Base-by-base conservation (phyloP, 2,329 filamentous ascomycete species). In the Cladosporium velox region DNA sequence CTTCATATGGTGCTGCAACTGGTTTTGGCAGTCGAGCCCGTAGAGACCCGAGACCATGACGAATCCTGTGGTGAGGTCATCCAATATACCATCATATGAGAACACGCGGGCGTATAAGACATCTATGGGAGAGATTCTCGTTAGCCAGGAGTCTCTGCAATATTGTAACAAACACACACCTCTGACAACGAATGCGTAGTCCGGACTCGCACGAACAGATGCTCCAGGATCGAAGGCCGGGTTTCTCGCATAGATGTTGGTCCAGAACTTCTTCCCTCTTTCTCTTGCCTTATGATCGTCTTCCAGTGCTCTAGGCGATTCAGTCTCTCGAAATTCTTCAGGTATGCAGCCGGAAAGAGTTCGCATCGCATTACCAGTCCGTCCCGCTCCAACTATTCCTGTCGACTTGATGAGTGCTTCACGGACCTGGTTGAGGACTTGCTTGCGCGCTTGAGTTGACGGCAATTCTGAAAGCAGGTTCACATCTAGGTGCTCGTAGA, bases 161-260 rank as follows among this genome's bases (percentile, higher is more conserved):
- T 32, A 28, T 14, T 41, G 24, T 15, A 41, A n/a, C 7, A 18
- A 58, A 11, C 2, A 14, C 55, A 59, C 34, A 59, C 55, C 55
- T 59, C 55, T 35, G n/a, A 59, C 55, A 59, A 59, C 55, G 5
- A 35, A 59, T 8, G 55, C 55, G n/a, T 59, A 59, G 12, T 59
- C 55, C 15, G 55, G 55, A 38, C 55, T 59, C 8, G 55, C 55
- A 38, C 38, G 55, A 28, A 35, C 55, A 59, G 55, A 38, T 15
- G 55, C 55, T 15, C 14, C 38, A 28, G 32, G 38, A 44, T 59
- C 30, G 18, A 59, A 59, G 24, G 32, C 55, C 14, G 32, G 55
- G n/a, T 59, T 59, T 28, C 55, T 59, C 14, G 32, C 55, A 41
- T 59, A 59, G 32, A 59, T 59, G n/a, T 44, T 59, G 32, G 21